phyloP scores from a whole-genome alignment of 1,284 basidiomycete genomes.

The Apiotrichum brassicae region DNA sequence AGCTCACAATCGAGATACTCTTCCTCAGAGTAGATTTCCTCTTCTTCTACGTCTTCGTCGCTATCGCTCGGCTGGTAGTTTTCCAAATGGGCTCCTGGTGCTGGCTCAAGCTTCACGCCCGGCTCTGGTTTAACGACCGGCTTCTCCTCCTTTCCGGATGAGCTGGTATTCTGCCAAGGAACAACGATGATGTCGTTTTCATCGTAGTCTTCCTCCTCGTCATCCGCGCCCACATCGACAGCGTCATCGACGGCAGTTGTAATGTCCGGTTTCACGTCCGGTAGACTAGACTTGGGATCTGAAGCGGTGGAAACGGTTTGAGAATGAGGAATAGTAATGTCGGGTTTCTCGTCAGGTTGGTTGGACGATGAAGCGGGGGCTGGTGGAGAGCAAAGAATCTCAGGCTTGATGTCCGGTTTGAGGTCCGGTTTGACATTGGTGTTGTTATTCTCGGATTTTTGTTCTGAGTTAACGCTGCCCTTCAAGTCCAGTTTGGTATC shows the following conservation, averaged over 20 bases:
- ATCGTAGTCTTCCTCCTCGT: constrained; percentile 25
- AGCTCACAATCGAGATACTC: not conserved
- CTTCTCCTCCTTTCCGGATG: not conserved
- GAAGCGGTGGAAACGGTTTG: too few species aligned
- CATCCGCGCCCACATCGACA: too few species aligned
- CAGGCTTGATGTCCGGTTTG: not conserved
- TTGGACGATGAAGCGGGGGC: too few species aligned
- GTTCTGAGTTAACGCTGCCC: not conserved
- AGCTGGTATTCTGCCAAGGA: not conserved
- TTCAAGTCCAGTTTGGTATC: not conserved
- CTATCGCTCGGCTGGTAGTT: not conserved
- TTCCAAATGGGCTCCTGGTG: too few species aligned
- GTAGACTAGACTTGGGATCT: not conserved
- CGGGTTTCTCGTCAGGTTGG: too few species aligned
- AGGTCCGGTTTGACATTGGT: not conserved
- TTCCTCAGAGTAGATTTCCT: constrained; percentile 9
- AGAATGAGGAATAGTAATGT: too few species aligned
- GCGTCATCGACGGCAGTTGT: too few species aligned
- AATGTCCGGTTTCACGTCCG: too few species aligned
- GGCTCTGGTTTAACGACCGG: too few species aligned
- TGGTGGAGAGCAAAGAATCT: too few species aligned
- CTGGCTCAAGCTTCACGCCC: too few species aligned
- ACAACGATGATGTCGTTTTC: constrained; percentile 9
- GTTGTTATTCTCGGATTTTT: not conserved
- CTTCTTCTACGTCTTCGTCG: constrained; percentile 21